phyloP scores from a whole-genome alignment of 139 green algal genomes.

The Closterium sp. region DNA sequence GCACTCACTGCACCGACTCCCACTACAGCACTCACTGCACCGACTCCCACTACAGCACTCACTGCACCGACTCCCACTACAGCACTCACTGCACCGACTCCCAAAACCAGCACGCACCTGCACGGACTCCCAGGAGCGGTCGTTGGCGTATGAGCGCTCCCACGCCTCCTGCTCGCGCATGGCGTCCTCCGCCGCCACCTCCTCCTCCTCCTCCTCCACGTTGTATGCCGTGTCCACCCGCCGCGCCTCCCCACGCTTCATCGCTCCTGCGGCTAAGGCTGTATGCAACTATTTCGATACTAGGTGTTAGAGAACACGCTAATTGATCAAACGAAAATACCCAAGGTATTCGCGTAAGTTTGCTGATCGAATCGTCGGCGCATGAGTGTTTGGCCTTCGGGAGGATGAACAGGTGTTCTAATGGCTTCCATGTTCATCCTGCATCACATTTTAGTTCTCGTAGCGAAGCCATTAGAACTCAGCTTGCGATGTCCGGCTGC shows the following conservation, averaged over 20 bases:
- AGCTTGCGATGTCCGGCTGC: no score
- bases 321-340: no score
- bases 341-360: no score
- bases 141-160: conserved; percentile 31
- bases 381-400: no score
- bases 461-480: no score
- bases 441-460: no score
- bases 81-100: neutral
- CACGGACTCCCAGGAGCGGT: conserved; percentile 46
- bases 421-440: no score
- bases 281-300: no score
- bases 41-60: neutral
- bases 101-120: neutral
- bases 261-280: neutral
- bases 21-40: neutral
- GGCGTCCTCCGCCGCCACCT: conserved; percentile 47
- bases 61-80: neutral
- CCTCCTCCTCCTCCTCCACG: conserved; percentile 31
- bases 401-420: no score
- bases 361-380: no score
- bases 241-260: neutral
- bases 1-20: neutral
- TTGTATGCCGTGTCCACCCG: neutral
- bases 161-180: conserved; percentile 26
- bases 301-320: no score